Base-by-base conservation (phyloP, 192 early-diverging fungal genomes). In the Lobosporangium transversale region DNA sequence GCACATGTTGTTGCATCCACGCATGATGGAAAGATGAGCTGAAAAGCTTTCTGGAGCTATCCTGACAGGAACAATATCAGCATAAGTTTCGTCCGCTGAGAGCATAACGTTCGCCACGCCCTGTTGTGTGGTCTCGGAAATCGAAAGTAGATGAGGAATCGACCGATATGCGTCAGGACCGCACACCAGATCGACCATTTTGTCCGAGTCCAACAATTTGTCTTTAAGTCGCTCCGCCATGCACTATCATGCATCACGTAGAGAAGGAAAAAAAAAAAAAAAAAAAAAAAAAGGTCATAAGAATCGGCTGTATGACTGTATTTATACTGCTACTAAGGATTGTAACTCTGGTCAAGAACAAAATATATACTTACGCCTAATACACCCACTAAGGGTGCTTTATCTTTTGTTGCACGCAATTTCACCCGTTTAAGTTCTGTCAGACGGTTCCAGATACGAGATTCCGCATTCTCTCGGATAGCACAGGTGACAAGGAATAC, bases 1-100 rank as follows among this genome's bases (percentile, higher is more conserved):
- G 53, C 91, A 93, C 91, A 93, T 93, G 57, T 93, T 93, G 78
- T 93, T 93, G 78, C 91, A 93, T 53, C 91, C 91, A 27, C 91
- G 81, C 91, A 93, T 93, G 26, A 93, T 82, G 7, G 88, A 90
- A 18, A 93, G 62, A 67, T 89, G 89, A n/a, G 85, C 91, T 52
- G 86, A 88, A 37, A 91, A 86, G 64, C 81, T 84, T 58, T 88
- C 83, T 20, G 78, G 67, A 57, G 90, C 81, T 15, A 93, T 81
- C 29, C 91, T 80, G 62, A 91, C 83, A 0, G 91, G 91, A 50
- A 90, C 89, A 33, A 93, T 86, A 68, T 93, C 91, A 1, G 91
- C 88, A 67, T 93, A 93, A 15, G 91, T 91, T 80, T 93, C 91
- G 57, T 93, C 91, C 0, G 91, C 90, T 29, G 90, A 91, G 23